These are phyloP conservation scores for Podila horticola DNA, from an alignment of 192 early-diverging fungal species.

Conservation along the genomic window DNA sequence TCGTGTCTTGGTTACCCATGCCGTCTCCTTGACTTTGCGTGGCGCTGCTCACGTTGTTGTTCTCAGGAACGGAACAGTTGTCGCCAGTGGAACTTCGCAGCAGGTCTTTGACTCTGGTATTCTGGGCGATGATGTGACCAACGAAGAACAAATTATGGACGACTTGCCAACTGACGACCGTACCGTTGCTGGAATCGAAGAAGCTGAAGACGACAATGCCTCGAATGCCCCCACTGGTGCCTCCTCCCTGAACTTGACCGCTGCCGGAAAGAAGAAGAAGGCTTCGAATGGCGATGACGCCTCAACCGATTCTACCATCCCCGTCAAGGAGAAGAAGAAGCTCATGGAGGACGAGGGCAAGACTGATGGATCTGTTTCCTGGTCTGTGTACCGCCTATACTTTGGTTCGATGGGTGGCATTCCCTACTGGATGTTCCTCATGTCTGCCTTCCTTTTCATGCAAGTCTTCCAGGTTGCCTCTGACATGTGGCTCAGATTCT, in stretches of 20 bases:
- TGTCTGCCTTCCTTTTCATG: conserved; percentile 54
- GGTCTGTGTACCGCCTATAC: conserved; percentile 83
- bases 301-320: conserved; percentile 59
- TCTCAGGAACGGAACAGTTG: conserved; percentile 69
- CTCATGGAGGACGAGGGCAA: conserved; percentile 88
- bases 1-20: conserved; percentile 92
- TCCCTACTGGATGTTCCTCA: conserved; percentile 67
- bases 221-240: conserved; percentile 11
- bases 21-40: conserved; percentile 71
- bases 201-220: conserved; percentile 32
- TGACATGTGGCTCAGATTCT: conserved; percentile 48
- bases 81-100: conserved; percentile 57
- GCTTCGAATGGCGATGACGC: conserved; percentile 42
- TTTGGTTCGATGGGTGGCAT: conserved; percentile 72
- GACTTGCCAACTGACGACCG: conserved; percentile 29
- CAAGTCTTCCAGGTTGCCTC: conserved; percentile 55
- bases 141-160: conserved; percentile 47
- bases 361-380: conserved; percentile 81
- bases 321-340: conserved; percentile 52
- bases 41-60: conserved; percentile 69
- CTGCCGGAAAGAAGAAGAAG: conserved; percentile 45
- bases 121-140: conserved; percentile 55
- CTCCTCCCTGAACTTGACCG: conserved; percentile 21
- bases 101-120: conserved; percentile 62
- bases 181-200: conserved; percentile 32